Conservation (phyloP, 2,329 filamentous ascomycete species). For the Penicillium sclerotiorum region DNA sequence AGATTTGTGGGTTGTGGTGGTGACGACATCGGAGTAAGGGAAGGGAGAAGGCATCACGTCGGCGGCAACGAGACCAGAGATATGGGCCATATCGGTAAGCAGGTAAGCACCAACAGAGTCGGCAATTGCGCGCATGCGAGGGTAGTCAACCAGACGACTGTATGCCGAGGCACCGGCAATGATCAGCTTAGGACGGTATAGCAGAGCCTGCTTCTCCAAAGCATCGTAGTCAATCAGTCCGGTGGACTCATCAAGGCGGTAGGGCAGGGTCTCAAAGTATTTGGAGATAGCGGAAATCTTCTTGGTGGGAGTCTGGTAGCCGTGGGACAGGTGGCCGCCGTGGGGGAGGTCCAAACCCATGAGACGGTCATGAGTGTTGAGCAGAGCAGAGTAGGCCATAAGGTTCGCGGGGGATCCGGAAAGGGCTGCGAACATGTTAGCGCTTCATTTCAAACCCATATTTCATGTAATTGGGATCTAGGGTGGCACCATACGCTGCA, state of each 20-base stretch:
- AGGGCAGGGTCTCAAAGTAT: conserved; percentile 99
- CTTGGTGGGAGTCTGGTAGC: conserved; percentile 92
- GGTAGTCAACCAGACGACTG: conserved; percentile 96
- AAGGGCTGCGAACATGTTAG: conserved; percentile 59
- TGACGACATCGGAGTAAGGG: conserved; percentile 90
- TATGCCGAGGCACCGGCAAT: conserved; percentile 97
- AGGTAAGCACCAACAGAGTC: conserved; percentile 93
- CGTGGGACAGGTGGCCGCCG: conserved; percentile 92
- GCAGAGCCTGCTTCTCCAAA: conserved; percentile 82
- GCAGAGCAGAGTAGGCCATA: conserved; percentile 90
- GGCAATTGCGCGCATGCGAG: conserved; percentile 92
- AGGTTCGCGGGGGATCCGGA: conserved; percentile 77
- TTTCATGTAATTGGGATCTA: neutral
- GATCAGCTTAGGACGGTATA: conserved; percentile 95
- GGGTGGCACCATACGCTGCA: conserved; percentile 67
- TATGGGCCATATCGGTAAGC: conserved; percentile 97
- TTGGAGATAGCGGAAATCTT: conserved; percentile 98
- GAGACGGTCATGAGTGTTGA: conserved; percentile 90
- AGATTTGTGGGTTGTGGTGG: conserved; percentile 98
- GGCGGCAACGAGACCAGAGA: conserved; percentile 91
- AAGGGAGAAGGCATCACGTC: conserved; percentile 94
- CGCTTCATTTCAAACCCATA: neutral
- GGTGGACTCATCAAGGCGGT: conserved; percentile 74
- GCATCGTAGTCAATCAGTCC: conserved; percentile 97
- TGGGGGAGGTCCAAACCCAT: conserved; percentile 97